phyloP scores from a whole-genome alignment of 192 early-diverging fungal species.

The Funneliformis geosporum region DNA sequence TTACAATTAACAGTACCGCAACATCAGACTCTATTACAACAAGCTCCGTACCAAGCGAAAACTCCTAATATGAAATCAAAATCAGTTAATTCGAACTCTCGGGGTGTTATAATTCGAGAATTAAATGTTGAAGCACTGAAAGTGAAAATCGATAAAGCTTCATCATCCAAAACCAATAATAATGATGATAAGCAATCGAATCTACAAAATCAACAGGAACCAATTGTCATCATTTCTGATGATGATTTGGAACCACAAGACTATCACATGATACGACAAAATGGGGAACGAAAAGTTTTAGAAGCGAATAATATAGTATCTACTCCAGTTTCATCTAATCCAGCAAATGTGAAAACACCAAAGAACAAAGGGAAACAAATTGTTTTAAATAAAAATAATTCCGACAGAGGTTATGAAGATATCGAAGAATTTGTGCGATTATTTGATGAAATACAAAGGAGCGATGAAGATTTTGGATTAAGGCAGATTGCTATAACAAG shows the following conservation, averaged over 20 bases:
- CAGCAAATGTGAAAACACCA: neutral
- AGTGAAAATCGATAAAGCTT: neutral
- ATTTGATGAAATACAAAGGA: conserved; percentile 1
- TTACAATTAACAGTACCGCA: too few species aligned
- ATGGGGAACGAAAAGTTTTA: neutral
- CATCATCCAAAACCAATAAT: neutral
- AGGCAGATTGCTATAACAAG: neutral
- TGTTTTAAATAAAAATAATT: neutral
- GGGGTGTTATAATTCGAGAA: neutral
- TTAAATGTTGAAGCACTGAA: neutral
- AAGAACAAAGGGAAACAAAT: neutral
- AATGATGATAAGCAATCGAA: neutral
- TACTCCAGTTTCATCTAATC: neutral
- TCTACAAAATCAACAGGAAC: neutral
- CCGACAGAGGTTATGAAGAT: neutral
- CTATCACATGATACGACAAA: neutral
- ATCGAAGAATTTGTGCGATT: neutral
- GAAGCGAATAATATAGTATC: neutral
- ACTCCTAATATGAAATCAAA: neutral
- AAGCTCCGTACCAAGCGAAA: neutral
- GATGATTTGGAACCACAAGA: neutral
- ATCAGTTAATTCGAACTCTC: too few species aligned
- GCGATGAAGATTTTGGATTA: neutral
- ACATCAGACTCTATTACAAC: neutral
- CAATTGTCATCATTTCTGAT: neutral